Evolutionary conservation across 2,329 filamentous ascomycete genomes (phyloP), one percentile per base, ranked within the genome.

Genomic region (Hypomyces rosellus): DNA sequence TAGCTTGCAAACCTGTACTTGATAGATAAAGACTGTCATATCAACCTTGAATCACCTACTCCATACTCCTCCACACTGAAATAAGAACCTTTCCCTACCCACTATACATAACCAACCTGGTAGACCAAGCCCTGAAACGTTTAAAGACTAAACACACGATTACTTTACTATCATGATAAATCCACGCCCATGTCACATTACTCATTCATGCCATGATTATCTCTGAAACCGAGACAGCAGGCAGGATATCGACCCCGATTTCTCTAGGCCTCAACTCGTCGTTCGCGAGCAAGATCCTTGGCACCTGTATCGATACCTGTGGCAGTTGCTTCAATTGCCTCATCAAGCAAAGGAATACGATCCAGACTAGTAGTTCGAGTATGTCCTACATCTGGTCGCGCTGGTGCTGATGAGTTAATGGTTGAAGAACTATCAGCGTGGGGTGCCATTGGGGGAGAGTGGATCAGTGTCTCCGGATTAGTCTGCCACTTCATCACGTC

Each of bases 401-500:
- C 51, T 1, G 45, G 46, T 34, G 49, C 52, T 34, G 53, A 47
- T 12, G 55, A 48, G 22, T 46, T 48, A 20, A 53, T 49, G 8
- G 54, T 51, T 34, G 55, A 49, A 7, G 48, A 48, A 1, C 50
- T 57, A 20, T 68, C 65, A 1, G 58, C 20, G 38, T 63, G 62
- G 9, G 68, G 65, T 1, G 57, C 54, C 48, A 71, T 57, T 14
- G 61, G 52, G 11, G 68, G 68, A 2, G 68, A 70, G 16, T 65
- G 67, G 3, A 66, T 60, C 47, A 65, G 58, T 11, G 74, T 59
- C 14, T 82, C 78, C 1, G 80, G 76, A 33, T 71, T 77, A 54
- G 74, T 76, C 67, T 96, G 90, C 89, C 89, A 95, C 65, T 89
- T 92, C 42, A 85, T 80, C 8, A 99, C 90, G 63, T 99, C 93